Base-by-base conservation (phyloP, 2,329 filamentous ascomycete species). In the Chaetomium olivaceum region DNA sequence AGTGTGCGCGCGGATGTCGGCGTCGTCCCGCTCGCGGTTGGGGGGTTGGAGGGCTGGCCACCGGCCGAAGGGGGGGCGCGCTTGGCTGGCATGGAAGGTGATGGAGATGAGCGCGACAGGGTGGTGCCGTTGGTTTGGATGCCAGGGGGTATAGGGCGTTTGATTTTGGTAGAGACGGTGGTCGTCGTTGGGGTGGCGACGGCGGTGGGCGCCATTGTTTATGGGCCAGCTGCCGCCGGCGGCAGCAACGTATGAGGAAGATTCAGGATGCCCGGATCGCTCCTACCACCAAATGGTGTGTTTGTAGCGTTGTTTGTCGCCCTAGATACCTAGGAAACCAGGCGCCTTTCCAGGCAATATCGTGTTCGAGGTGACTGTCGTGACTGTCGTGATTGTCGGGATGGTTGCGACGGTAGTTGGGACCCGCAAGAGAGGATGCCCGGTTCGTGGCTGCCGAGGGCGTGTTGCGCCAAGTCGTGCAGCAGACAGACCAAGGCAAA, bases 111-210 rank as follows among this genome's bases (percentile, higher is more conserved):
- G 66, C 85, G 83, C 1, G 85, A 83, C 27, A 85, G 78, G 69
- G 80, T 80, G 66, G 80, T 78, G 39, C 87, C 87, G 77, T 90
- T 91, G 67, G 87, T 85, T 75, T 90, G 88, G 64, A 90, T 85
- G 54, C 87, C 84, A 56, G 88, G 83, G 46, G 87, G 87, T 61
- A 85, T 80, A 67, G 87, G 88, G 43, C 89, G 88, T 79, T 92
- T 92, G 69, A 86, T 83, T 78, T 92, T 92, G 70, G 76, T 76
- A 70, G 77, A 73, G 71, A 76, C 79, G 74, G 78, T 77, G 23
- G 74, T 73, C 65, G 80, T 73, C 65, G 80, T 79, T 71, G 79
- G 79, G 60, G 77, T 69, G 64, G 80, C 79, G 66, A 83, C 80
- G 74, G 83, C 82, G 73, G 84, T 81, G 68, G 85, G 83, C 75